These are phyloP conservation scores for Triticum monococcum DNA, from an alignment of 176 grass and related monocot species.

Conservation along the genomic window DNA sequence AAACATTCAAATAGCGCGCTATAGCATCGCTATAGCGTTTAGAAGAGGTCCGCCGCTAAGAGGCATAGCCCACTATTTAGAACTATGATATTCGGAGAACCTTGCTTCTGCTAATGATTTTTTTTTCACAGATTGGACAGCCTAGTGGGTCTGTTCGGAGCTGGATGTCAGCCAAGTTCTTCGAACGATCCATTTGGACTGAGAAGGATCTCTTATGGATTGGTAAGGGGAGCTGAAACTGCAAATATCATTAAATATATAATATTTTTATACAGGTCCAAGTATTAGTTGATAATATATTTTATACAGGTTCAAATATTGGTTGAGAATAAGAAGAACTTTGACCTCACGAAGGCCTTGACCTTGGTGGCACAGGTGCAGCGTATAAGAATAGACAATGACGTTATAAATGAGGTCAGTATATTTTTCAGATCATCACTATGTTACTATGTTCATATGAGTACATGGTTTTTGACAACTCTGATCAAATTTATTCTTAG, in stretches of 20 bases:
- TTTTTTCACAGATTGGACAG: conserved; percentile 78
- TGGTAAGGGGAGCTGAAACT: conserved; percentile 54
- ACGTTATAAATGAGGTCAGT: conserved; percentile 70
- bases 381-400: conserved; percentile 55
- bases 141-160: conserved; percentile 95
- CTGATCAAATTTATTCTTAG: conserved; percentile 40
- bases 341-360: conserved; percentile 75
- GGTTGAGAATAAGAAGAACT: conserved; percentile 85
- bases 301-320: conserved; percentile 86
- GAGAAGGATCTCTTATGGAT: conserved; percentile 84
- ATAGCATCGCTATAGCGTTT: no score
- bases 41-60: no score
- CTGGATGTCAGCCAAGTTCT: conserved; percentile 94
- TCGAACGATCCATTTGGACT: conserved; percentile 91
- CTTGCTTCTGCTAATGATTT: no score
- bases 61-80: no score
- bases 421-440: conserved; percentile 17
- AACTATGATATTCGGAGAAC: no score
- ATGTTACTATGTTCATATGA: neutral
- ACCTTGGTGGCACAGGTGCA: conserved; percentile 64
- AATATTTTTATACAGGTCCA: neutral
- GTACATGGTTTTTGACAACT: conserved; percentile 12
- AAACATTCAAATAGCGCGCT: no score
- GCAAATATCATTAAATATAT: neutral
- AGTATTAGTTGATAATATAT: neutral